Percentiles rank a stretch among this genome's conserved stretches.
phyloP scores from a whole-genome alignment of 2,329 filamentous ascomycete species.

The Didymella glomerata region DNA sequence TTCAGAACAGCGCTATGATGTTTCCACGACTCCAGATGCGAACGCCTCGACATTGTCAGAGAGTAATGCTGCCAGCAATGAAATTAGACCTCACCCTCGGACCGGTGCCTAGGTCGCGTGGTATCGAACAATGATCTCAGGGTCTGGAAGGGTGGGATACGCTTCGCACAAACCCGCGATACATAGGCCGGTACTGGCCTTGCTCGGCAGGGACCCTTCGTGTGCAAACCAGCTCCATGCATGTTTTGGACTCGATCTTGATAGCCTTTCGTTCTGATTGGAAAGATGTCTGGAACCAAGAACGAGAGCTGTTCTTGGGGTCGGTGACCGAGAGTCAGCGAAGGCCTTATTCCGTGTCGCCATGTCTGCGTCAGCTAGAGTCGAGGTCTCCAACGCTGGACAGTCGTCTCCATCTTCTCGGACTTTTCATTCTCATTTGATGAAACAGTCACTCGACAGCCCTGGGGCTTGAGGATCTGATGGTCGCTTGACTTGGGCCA shows the following conservation, averaged over 20 bases:
- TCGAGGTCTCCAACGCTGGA: background rate
- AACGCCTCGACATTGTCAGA: background rate
- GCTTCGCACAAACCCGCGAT: background rate
- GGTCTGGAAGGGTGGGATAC: background rate
- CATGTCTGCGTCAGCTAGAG: background rate
- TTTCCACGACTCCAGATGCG: background rate
- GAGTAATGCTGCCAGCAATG: background rate
- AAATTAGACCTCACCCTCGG: background rate
- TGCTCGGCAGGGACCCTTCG: background rate
- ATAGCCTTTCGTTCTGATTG: background rate
- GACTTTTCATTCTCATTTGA: background rate
- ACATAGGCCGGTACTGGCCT: background rate
- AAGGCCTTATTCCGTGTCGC: background rate
- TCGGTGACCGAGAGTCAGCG: constrained; percentile 14
- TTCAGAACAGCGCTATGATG: background rate
- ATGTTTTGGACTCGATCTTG: background rate
- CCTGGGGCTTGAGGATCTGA: background rate
- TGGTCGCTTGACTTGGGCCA: background rate
- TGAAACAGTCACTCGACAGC: constrained; percentile 2
- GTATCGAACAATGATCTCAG: background rate
- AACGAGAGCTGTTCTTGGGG: background rate
- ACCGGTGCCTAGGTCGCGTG: background rate
- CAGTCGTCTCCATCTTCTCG: background rate
- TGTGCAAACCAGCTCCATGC: background rate
- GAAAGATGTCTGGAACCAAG: background rate